These are phyloP conservation scores for Fennellomyces sp. DNA, from an alignment of 371 early-diverging fungal species.

Conservation along the genomic window DNA sequence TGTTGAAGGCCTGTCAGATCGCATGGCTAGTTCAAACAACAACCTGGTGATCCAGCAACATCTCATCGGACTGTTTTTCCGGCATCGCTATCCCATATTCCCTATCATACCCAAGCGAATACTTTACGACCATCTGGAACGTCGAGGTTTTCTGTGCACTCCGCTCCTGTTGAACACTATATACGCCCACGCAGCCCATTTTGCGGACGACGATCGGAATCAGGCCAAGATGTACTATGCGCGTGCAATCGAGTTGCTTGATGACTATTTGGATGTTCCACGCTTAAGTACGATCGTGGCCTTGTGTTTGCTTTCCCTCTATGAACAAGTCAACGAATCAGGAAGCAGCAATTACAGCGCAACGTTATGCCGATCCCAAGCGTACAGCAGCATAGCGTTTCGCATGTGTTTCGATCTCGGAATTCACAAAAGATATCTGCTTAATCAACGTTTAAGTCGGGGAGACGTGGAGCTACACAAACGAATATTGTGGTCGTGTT, in stretches of 20 bases:
- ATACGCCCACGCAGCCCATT: conserved; percentile 47
- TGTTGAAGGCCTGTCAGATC: not conserved
- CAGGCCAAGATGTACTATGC: conserved; percentile 24
- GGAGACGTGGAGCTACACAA: conserved; percentile 26
- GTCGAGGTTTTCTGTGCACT: conserved; percentile 42
- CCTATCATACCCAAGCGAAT: conserved; percentile 37
- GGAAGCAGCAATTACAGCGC: not conserved
- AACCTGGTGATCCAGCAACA: conserved; percentile 21
- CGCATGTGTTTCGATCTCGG: conserved; percentile 51
- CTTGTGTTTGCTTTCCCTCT: conserved; percentile 28
- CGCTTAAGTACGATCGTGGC: conserved; percentile 45
- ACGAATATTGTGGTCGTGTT: conserved; percentile 37
- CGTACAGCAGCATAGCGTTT: conserved; percentile 44
- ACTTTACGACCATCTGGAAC: conserved; percentile 45
- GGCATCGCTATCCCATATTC: conserved; percentile 27
- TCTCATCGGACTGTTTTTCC: conserved; percentile 33
- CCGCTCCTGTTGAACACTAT: conserved; percentile 44
- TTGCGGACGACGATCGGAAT: conserved; percentile 18
- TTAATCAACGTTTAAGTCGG: conserved; percentile 2
- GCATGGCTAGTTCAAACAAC: conserved; percentile 4
- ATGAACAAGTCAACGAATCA: conserved; percentile 23
- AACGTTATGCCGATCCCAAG: conserved; percentile 30
- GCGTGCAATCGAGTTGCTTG: conserved; percentile 39
- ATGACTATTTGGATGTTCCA: conserved; percentile 50
- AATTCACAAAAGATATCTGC: conserved; percentile 26